Conservation (phyloP, 129 eudicot species). For the Artemisia tridentata region DNA sequence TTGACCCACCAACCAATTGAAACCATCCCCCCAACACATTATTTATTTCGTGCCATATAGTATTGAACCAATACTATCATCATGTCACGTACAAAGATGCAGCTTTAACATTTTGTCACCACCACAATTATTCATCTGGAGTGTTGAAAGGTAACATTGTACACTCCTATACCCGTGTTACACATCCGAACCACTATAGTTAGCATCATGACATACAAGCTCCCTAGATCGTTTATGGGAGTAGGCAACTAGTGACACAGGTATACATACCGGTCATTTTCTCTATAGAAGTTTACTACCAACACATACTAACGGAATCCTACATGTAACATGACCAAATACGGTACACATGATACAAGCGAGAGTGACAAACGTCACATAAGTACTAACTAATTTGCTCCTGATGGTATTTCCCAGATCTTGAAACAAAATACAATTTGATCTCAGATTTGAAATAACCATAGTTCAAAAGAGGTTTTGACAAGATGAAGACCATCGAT, state of each 20-base stretch:
- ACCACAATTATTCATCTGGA: background rate
- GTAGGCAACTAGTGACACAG: constrained; percentile 8
- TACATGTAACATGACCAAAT: constrained; percentile 3
- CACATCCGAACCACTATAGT: background rate
- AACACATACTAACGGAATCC: constrained; percentile 13
- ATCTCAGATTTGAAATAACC: constrained; percentile 13
- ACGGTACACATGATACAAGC: constrained; percentile 13
- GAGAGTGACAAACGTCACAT: constrained; percentile 22
- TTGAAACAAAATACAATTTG: constrained; percentile 20
- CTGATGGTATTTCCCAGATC: constrained; percentile 14
- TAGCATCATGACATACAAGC: constrained; percentile 18
- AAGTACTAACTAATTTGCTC: constrained; percentile 11
- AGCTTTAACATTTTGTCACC: background rate
- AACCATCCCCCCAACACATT: no score
- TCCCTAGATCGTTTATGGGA: constrained; percentile 17
- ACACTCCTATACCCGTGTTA: background rate
- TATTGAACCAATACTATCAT: no score
- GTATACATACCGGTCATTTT: constrained; percentile 5
- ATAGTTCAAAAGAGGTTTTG: constrained; percentile 7
- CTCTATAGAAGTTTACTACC: constrained; percentile 14
- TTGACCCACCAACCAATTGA: no score
- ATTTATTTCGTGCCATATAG: no score
- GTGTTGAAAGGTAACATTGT: background rate
- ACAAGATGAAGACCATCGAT: background rate
- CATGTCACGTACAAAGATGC: no score